A percentile compares a stretch with the other conserved stretches of the same genome.
Conservation (phyloP, 768 basidiomycete genomes). For the Holtermanniella nyarrowii region DNA sequence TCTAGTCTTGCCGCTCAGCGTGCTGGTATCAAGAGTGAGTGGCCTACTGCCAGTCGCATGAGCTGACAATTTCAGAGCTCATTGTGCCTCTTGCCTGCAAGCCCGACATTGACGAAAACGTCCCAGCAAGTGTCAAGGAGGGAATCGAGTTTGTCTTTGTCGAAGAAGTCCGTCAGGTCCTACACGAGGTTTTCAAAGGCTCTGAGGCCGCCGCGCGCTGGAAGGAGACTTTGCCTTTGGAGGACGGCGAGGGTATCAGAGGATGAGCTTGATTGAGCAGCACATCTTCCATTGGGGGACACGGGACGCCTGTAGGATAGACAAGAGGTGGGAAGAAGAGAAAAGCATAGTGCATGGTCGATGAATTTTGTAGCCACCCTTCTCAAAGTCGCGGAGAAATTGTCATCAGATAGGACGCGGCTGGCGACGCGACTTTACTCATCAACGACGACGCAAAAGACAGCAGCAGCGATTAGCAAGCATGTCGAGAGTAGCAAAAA, state of each 20-base stretch:
- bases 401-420: not conserved
- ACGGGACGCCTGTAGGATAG: too few relatives aligned
- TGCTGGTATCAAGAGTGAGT: constrained; percentile 76
- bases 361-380: not conserved
- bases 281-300: too few relatives aligned
- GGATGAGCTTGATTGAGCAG: too few relatives aligned
- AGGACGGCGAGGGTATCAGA: constrained; percentile 6
- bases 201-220: constrained; percentile 53
- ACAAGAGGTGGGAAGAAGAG: not conserved
- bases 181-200: constrained; percentile 73
- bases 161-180: constrained; percentile 79
- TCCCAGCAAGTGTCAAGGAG: constrained; percentile 87
- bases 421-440: not conserved
- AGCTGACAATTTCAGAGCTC: constrained; percentile 28
- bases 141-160: constrained; percentile 94
- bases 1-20: constrained; percentile 84
- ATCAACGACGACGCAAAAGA: too few relatives aligned
- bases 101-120: constrained; percentile 94
- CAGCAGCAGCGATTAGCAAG: too few relatives aligned
- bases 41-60: constrained; percentile 47
- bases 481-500: too few relatives aligned
- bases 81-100: constrained; percentile 57
- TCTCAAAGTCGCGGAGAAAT: not conserved
- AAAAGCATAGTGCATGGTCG: not conserved
- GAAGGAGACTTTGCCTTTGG: constrained; percentile 52